Evolutionary conservation across 345 rosid species (phyloP).

Genomic region (Microcos paniculata): DNA sequence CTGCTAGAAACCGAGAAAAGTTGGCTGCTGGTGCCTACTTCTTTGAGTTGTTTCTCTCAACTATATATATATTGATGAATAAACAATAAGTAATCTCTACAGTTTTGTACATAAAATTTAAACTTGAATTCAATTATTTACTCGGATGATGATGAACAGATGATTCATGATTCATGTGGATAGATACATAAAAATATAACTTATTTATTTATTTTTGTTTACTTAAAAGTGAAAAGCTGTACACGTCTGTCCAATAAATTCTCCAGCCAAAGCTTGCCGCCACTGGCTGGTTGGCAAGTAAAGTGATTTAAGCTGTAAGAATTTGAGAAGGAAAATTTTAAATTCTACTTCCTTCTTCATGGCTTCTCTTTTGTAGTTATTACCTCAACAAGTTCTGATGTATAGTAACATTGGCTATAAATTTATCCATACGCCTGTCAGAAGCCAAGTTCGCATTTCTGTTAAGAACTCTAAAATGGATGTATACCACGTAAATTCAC

Average conservation of each 20-base stretch:
- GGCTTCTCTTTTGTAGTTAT: neutral
- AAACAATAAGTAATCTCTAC: neutral
- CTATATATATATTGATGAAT: neutral
- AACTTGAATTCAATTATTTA: neutral
- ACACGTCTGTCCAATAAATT: neutral
- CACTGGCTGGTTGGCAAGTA: neutral
- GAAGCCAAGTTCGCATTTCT: neutral
- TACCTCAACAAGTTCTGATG: neutral
- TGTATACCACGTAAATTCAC: neutral
- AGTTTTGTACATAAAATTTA: neutral
- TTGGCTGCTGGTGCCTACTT: neutral
- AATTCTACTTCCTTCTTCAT: neutral
- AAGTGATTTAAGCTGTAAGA: neutral
- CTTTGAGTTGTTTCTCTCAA: neutral
- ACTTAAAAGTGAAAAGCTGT: neutral
- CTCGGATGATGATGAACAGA: neutral
- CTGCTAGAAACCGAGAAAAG: conserved; percentile 8
- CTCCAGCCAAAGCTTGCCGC: neutral
- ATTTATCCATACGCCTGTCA: neutral
- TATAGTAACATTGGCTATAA: neutral
- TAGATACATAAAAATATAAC: neutral
- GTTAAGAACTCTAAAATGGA: neutral
- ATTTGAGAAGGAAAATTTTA: neutral
- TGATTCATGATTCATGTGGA: neutral
- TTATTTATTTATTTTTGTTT: neutral